Percentiles rank a stretch among this genome's conserved stretches.
Evolutionary conservation across 805 yeast genomes (phyloP).

Genomic region (Cyberlindnera petersonii): DNA sequence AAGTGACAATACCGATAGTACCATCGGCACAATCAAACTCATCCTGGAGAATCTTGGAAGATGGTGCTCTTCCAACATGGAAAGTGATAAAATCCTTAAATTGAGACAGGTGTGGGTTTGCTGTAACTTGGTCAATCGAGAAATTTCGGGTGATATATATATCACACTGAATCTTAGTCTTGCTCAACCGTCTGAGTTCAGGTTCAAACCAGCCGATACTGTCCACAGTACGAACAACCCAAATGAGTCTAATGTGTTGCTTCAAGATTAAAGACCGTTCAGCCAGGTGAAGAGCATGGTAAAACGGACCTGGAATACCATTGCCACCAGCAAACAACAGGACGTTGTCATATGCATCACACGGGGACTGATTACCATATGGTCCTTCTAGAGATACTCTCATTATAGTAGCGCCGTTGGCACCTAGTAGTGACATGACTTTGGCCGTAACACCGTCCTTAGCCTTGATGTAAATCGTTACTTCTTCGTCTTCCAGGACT

Average conservation of each 20-base stretch:
- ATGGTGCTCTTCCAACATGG: conserved; percentile 44
- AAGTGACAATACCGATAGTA: conserved; percentile 49
- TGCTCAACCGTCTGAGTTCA: conserved; percentile 28
- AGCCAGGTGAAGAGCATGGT: conserved; percentile 34
- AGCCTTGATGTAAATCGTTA: conserved; percentile 44
- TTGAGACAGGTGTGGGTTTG: conserved; percentile 4
- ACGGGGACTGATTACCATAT: conserved; percentile 46
- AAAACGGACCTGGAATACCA: conserved; percentile 48
- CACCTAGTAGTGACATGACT: conserved; percentile 5
- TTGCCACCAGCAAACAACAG: conserved; percentile 48
- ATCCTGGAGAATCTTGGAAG: conserved; percentile 35
- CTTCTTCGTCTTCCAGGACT: conserved; percentile 33
- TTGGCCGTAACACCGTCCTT: conserved; percentile 50
- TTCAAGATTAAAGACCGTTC: conserved; percentile 22
- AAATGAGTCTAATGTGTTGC: conserved; percentile 44
- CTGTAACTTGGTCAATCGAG: conserved; percentile 5
- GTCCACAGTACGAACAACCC: conserved; percentile 57
- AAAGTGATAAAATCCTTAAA: conserved; percentile 29
- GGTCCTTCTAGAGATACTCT: conserved; percentile 59
- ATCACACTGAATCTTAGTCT: conserved; percentile 35
- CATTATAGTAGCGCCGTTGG: conserved; percentile 14
- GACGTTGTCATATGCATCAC: conserved; percentile 34
- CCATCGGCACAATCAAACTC: conserved; percentile 40
- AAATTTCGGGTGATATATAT: conserved; percentile 39
- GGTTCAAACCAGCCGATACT: conserved; percentile 47